Base-by-base conservation (phyloP, 257 asterid genomes). In the Solanum clarkiae region DNA sequence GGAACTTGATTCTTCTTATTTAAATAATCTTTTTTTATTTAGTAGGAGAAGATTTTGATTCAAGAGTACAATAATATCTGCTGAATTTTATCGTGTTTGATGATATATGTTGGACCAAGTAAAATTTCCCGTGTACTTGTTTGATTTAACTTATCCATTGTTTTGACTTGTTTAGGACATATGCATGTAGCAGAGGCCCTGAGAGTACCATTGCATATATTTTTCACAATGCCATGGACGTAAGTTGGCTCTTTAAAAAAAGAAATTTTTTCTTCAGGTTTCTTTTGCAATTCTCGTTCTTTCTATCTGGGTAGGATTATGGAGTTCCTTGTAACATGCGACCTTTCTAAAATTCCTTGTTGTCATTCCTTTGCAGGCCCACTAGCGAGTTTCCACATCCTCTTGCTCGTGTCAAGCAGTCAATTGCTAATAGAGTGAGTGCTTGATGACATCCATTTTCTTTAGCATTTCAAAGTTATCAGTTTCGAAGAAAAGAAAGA, bases 221-320 rank as follows among this genome's bases (percentile, higher is more conserved):
- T 96, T 72, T 96, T 96, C 86, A 96, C 99, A 75, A 96, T 96
- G 99, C 99, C 99, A 24, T 96, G 99, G 99, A 96, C 99, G 99
- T 96, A 88, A 92, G 98, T 80, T 45, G 44, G 84, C 79, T 56
- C 15, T 45, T 59, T 72, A 7, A 45, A 62, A 82, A 18, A 62
- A 42, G 24, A 8, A 26, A 36, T 24, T 82, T 44, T 82, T 44
- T 63, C 20, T 47, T 24, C 60, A 51, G 42, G 80, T 82, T 45
- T 49, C 36, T 84, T 51, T 84, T 16, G 24, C 51, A 26, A 77
- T 26, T 77, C 26, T 77, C 20, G 44, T 51, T 29, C 86, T 68
- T 54, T 49, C 18, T 53, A 57, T 69, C 69, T 84, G 81, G 4
- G 15, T 51, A 24, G 55, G 80, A 51, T 53, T 84, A 84, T 69